Evolutionary conservation across 305 asterid genomes (phyloP), one percentile per base, ranked within the genome.

Genomic region (Lippia alba): DNA sequence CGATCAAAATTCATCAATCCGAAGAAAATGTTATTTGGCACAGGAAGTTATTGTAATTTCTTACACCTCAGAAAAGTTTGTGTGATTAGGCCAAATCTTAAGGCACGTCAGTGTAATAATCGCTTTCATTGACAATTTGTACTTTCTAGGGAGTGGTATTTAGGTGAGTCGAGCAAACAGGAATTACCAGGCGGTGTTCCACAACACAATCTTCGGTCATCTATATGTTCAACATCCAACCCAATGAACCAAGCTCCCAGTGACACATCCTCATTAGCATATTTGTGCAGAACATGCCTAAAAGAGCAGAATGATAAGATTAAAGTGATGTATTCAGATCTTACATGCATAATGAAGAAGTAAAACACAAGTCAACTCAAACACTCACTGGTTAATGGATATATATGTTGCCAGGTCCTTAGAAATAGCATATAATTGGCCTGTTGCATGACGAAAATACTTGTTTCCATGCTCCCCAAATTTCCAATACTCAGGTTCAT

Each of bases 401-500:
- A 94, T 83, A 66, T 91, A 94, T 55, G 96, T 77, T 5, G 99
- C 99, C 76, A 94, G 74, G 71, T 94, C 97, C 78, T 75, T 91
- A 44, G 99, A 91, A 65, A 94, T 87, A 12, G 99, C 97, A 59
- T 91, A 94, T 65, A 94, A 70, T 69, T 94, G 99, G 33, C 99
- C 99, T 1, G 97, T 94, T 16, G 99, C 99, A 69, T 94, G 99
- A 16, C 97, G 96, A 56, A 94, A 94, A 69, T 94, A 94, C 81
- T 84, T 94, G 79, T 91, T 94, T 72, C 99, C 99, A 0, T 87
- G 86, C 80, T 90, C 99, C 6, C 99, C 99, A 60, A 91, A 94
- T 73, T 94, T 94, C 99, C 97, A 94, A 66, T 88, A 83, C 87
- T 89, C 97, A 3, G 99, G 99, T 74, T 94, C 99, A 33, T 91